Evolutionary conservation across 352 stramenopile genomes (phyloP).

Genomic region (Halophytophthora batemanensis): DNA sequence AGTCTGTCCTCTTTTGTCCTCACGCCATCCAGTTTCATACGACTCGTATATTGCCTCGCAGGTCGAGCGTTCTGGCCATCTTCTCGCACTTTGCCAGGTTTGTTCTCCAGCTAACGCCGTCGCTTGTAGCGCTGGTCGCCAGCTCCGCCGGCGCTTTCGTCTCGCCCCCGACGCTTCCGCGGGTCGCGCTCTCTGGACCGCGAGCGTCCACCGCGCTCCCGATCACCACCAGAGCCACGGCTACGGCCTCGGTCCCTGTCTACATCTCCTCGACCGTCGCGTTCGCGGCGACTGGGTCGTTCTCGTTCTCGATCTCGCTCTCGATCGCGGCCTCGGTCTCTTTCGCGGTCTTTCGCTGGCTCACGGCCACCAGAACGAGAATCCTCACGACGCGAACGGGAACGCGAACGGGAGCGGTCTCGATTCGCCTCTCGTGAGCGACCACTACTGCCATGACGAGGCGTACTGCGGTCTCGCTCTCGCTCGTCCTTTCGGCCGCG

Average conservation of each 20-base stretch:
- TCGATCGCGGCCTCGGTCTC: slow-evolving; percentile 9
- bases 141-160: slow-evolving; percentile 36
- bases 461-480: slow-evolving; percentile 21
- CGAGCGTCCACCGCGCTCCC: slow-evolving; percentile 32
- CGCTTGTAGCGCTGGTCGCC: slow-evolving; percentile 38
- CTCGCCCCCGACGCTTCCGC: slow-evolving; percentile 57
- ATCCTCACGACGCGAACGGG: slow-evolving; percentile 33
- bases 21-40: too few relatives aligned
- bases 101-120: slow-evolving; percentile 33
- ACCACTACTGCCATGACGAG: slow-evolving; percentile 11
- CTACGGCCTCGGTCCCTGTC: slow-evolving; percentile 11
- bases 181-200: slow-evolving; percentile 64
- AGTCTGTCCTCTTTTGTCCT: too few relatives aligned
- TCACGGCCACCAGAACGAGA: slow-evolving; percentile 16
- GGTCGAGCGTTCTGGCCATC: neutral
- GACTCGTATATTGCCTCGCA: too few relatives aligned
- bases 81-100: neutral
- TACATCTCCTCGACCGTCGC: slow-evolving; percentile 3
- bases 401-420: slow-evolving; percentile 56
- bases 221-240: slow-evolving; percentile 11
- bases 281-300: slow-evolving; percentile 1
- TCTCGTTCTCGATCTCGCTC: slow-evolving; percentile 12
- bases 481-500: slow-evolving; percentile 34
- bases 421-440: slow-evolving; percentile 43
- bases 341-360: slow-evolving; percentile 8